phyloP scores from a whole-genome alignment of 768 basidiomycete genomes.

The Leccinum aurantiacum region DNA sequence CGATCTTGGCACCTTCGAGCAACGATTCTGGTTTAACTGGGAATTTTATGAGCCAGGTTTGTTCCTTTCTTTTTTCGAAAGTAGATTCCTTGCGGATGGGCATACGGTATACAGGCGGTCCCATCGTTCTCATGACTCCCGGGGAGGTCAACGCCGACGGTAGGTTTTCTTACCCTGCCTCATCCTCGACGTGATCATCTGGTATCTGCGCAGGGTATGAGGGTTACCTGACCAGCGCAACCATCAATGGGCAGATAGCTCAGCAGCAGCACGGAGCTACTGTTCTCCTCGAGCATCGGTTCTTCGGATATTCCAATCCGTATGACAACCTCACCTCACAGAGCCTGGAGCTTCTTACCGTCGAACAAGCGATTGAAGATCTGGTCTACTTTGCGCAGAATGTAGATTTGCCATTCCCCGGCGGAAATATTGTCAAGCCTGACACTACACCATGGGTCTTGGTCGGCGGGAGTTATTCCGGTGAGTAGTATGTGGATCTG shows the following conservation, averaged over 20 bases:
- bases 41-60: constrained; percentile 61
- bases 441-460: constrained; percentile 45
- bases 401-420: constrained; percentile 64
- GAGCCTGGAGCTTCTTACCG: constrained; percentile 59
- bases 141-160: constrained; percentile 62
- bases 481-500: constrained; percentile 6
- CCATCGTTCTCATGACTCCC: constrained; percentile 47
- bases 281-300: constrained; percentile 70
- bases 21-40: constrained; percentile 70
- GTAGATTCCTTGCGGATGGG: neutral
- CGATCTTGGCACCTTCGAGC: constrained; percentile 68
- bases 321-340: constrained; percentile 56
- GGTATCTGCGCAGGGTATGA: constrained; percentile 25
- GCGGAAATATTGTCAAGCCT: constrained; percentile 61
- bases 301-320: constrained; percentile 74
- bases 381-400: constrained; percentile 68
- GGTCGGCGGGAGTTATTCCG: constrained; percentile 45
- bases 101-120: constrained; percentile 19
- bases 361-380: constrained; percentile 76
- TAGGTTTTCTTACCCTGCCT: neutral
- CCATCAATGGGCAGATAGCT: constrained; percentile 64
- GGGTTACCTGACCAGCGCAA: constrained; percentile 62
- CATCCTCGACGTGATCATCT: neutral
- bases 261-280: constrained; percentile 64
- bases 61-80: neutral